phyloP scores from a whole-genome alignment of 441 rosid genomes.

The Breynia disticha region DNA sequence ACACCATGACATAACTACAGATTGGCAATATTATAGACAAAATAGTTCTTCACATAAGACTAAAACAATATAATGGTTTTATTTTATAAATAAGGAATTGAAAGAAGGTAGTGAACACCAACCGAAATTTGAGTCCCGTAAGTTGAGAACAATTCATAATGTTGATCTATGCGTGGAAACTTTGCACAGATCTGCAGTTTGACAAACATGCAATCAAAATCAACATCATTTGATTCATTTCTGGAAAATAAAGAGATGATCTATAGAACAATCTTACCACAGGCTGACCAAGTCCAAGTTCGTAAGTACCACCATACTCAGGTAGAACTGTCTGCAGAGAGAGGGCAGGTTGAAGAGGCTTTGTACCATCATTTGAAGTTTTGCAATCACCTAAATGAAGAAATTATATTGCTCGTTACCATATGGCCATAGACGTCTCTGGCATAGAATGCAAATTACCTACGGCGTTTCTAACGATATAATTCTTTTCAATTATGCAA shows the following conservation, averaged over 20 bases:
- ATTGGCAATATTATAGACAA: background rate
- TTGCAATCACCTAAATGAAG: slow-evolving; percentile 47
- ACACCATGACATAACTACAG: background rate
- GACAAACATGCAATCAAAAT: no score
- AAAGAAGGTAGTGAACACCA: slow-evolving; percentile 14
- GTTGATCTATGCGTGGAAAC: slow-evolving; percentile 52
- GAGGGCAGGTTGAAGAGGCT: slow-evolving; percentile 30
- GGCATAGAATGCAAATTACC: background rate
- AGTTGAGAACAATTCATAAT: slow-evolving; percentile 58
- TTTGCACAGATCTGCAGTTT: slow-evolving; percentile 46
- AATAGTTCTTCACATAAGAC: background rate
- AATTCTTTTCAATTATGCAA: background rate
- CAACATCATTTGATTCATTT: no score
- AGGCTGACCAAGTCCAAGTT: slow-evolving; percentile 56
- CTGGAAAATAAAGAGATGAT: background rate
- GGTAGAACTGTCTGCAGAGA: slow-evolving; percentile 43
- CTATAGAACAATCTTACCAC: slow-evolving; percentile 28
- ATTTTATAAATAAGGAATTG: background rate
- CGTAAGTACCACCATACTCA: slow-evolving; percentile 37
- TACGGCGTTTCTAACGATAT: background rate
- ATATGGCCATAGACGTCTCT: background rate
- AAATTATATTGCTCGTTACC: slow-evolving; percentile 12
- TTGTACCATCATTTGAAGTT: slow-evolving; percentile 36
- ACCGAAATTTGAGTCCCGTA: slow-evolving; percentile 61
- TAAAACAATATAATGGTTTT: background rate